These are phyloP conservation scores for Hypoxylon fuscum DNA, from an alignment of 495 filamentous ascomycete species.

Conservation along the genomic window DNA sequence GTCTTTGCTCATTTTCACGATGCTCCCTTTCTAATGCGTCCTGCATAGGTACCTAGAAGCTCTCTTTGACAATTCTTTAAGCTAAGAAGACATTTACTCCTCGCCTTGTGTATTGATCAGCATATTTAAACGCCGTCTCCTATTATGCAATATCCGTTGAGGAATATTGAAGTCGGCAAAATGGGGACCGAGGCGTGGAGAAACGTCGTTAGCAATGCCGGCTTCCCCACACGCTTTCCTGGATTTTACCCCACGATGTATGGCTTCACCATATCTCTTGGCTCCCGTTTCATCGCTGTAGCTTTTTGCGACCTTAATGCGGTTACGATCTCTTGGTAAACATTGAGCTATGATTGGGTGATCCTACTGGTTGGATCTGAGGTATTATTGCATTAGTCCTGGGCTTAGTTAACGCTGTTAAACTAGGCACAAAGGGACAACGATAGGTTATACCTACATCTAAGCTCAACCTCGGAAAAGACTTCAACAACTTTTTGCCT, in stretches of 20 bases:
- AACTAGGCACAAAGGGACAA: too few relatives aligned
- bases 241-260: conserved; percentile 18
- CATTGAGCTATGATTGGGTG: neutral
- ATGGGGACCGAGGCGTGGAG: conserved; percentile 30
- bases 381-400: conserved; percentile 6
- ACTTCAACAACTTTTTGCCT: neutral
- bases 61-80: too few relatives aligned
- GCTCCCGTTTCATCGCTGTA: neutral
- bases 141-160: too few relatives aligned
- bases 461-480: neutral
- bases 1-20: conserved; percentile 9
- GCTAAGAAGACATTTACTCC: too few relatives aligned
- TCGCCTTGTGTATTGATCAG: neutral
- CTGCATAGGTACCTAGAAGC: too few relatives aligned
- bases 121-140: neutral
- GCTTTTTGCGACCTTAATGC: too few relatives aligned
- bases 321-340: conserved; percentile 9
- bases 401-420: neutral
- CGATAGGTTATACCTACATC: neutral
- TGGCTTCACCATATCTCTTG: neutral
- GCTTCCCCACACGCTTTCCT: conserved; percentile 29
- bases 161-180: conserved; percentile 21
- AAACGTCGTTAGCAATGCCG: conserved; percentile 10
- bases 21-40: too few relatives aligned
- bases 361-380: neutral